These are phyloP conservation scores for Jatropha curcas DNA, from an alignment of 345 rosid genomes.

Conservation along the genomic window DNA sequence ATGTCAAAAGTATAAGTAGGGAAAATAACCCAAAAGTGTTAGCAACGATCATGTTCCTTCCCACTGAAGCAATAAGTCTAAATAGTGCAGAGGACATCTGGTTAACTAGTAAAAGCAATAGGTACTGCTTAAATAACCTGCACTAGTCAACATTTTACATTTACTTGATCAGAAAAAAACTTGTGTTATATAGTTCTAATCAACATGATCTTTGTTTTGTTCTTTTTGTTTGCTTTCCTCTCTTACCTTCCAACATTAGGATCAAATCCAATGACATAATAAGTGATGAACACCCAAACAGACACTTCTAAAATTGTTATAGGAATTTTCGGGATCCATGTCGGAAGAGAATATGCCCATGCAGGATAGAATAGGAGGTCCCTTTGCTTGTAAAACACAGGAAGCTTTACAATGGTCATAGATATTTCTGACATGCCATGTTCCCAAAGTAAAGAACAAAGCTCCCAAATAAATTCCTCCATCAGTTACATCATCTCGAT, in stretches of 20 bases:
- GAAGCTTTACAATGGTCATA: constrained; percentile 81
- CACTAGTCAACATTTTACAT: neutral
- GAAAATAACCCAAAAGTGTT: constrained; percentile 67
- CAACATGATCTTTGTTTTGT: neutral
- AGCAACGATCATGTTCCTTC: constrained; percentile 66
- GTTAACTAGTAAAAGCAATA: constrained; percentile 46
- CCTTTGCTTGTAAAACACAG: constrained; percentile 85
- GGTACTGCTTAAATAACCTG: constrained; percentile 73
- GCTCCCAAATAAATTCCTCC: constrained; percentile 67
- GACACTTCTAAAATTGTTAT: constrained; percentile 59
- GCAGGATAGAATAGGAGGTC: constrained; percentile 77
- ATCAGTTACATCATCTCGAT: constrained; percentile 33
- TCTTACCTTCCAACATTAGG: constrained; percentile 66
- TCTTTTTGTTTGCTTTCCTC: neutral
- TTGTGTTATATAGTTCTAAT: neutral
- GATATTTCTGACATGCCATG: constrained; percentile 76
- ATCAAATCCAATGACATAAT: constrained; percentile 77
- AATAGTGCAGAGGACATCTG: constrained; percentile 74
- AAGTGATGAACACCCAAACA: constrained; percentile 57
- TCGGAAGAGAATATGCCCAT: constrained; percentile 78
- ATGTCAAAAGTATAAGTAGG: constrained; percentile 50
- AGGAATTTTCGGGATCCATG: constrained; percentile 86
- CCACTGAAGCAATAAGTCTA: constrained; percentile 52
- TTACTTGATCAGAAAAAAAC: neutral
- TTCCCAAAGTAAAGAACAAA: constrained; percentile 54